Base-by-base conservation (phyloP, 2,329 filamentous ascomycete genomes). In the Gnomoniopsis smithogilvyi region DNA sequence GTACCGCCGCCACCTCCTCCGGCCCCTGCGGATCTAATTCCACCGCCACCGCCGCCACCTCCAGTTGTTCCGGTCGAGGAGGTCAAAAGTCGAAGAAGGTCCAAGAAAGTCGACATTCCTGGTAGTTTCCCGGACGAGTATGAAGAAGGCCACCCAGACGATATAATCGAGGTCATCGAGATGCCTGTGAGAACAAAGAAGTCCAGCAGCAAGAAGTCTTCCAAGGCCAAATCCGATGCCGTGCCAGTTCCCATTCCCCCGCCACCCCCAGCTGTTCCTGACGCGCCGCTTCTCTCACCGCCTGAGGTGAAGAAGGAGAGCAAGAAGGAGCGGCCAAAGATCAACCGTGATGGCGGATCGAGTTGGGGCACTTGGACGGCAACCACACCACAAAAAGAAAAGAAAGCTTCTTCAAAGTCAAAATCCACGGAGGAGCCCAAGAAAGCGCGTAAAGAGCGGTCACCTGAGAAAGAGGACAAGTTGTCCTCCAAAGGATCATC, bases 351-450 rank as follows among this genome's bases (percentile, higher is more conserved):
- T 41, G 81, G 83, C 38, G 49, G 56, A 11, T 79, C 83, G 14
- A 86, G 89, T 33, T 95, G 92, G 91, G 88, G 87, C 38, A 85
- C 86, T 70, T 94, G 89, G 89, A 84, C 83, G 19, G 81, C 85
- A 17, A 77, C 81, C 3, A 74, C 79, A 21, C 73, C 72, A 54
- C 72, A 64, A 66, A 68, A 75, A 70, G 84, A 87, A 21, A 80
- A 80, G 63, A 87, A 89, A 64, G 69, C 78, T 2, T 67, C 70
- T 10, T 85, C 86, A 0, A 89, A 83, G 68, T 86, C 87, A 58
- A 86, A 83, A 62, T 84, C 87, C 12, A 88, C 91, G 64, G 87
- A 81, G 66, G 81, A 84, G 55, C 66, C 68, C 19, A 67, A 55
- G 53, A 63, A 67, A 65, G 77, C 77, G 67, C 79, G 80, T 68